Percentiles rank a stretch among this genome's conserved stretches.
Evolutionary conservation across 2,329 filamentous ascomycete genomes (phyloP).

Genomic region (Aaosphaeria pasadenensis): DNA sequence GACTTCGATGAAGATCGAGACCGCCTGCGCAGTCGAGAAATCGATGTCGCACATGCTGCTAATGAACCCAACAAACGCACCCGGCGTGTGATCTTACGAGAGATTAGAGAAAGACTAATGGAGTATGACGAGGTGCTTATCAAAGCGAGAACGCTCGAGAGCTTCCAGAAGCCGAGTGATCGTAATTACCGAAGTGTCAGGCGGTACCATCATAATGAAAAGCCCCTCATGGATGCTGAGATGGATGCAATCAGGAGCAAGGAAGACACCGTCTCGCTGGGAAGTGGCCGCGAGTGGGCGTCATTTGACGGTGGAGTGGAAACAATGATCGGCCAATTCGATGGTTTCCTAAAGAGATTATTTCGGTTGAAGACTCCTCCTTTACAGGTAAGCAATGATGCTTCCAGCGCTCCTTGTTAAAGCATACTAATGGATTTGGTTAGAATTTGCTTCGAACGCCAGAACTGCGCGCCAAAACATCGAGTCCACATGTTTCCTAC

Average conservation of each 20-base stretch:
- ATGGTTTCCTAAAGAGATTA: slow-evolving; percentile 19
- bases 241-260: slow-evolving; percentile 37
- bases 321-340: slow-evolving; percentile 22
- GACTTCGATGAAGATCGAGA: slow-evolving; percentile 20
- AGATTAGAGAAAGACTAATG: slow-evolving; percentile 31
- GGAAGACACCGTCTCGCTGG: slow-evolving; percentile 41
- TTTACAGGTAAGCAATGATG: slow-evolving; percentile 17
- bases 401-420: background rate
- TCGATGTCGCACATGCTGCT: slow-evolving; percentile 16
- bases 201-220: slow-evolving; percentile 33
- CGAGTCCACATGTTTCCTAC: slow-evolving; percentile 30
- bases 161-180: slow-evolving; percentile 38
- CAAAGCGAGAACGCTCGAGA: slow-evolving; percentile 35
- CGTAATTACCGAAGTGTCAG: slow-evolving; percentile 40
- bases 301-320: slow-evolving; percentile 41
- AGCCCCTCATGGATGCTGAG: slow-evolving; percentile 35
- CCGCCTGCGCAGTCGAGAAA: slow-evolving; percentile 23
- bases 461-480: slow-evolving; percentile 37
- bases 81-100: slow-evolving; percentile 23
- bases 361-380: slow-evolving; percentile 19
- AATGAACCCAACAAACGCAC: slow-evolving; percentile 14
- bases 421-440: background rate
- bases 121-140: slow-evolving; percentile 41
- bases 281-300: slow-evolving; percentile 40
- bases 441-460: slow-evolving; percentile 36